Base-by-base conservation (phyloP, 768 basidiomycete species). In the Pisolithus tinctorius region DNA sequence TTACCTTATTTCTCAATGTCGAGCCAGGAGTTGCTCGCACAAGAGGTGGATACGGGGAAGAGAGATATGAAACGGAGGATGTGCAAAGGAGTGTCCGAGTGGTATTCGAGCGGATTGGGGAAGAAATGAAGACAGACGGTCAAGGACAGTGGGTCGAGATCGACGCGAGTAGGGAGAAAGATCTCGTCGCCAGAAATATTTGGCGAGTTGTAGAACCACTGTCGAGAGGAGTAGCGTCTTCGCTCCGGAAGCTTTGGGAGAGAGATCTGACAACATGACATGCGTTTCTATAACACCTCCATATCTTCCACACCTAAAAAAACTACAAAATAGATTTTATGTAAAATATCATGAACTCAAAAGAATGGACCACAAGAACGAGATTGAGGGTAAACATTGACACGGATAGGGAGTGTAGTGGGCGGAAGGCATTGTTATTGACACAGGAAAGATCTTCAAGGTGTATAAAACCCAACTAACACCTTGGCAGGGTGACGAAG, bases 1-100 rank as follows among this genome's bases (percentile, higher is more conserved):
- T 95, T 37, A 84, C 85, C 0, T 60, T 97, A 41, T 96, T 95
- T 73, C 82, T 99, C 53, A 83, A 93, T 58, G 77, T 98, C 54
- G 69, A 82, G 0, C 84, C 90, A 0, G 82, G 83, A 38, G 69
- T 74, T 11, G 89, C 92, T 0, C 74, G 74, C 38, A 61, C 66
- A 41, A 79, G 95, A 13, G 87, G 84, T 1, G 89, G 88, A 0
- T 96, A 87, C 58, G 93, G 93, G 4, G 78, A 80, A 48, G 93
- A 95, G 69, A 75, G 92, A 38, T 95, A 94, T 57, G 93, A 96
- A 72, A 84, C 78, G 59, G 78, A 80, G 54, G 86, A 86, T 51
- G 74, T 91, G 70, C 91, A 93, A 64, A 66, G 63, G 40, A 71
- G 74, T 39, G 91, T 92, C 26, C 68, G 84, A 30, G 66, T 71